A percentile compares a stretch with the other conserved stretches of the same genome.
These are phyloP conservation scores for Leucocoprinus leucothites DNA, from an alignment of 768 basidiomycete genomes.

Conservation along the genomic window DNA sequence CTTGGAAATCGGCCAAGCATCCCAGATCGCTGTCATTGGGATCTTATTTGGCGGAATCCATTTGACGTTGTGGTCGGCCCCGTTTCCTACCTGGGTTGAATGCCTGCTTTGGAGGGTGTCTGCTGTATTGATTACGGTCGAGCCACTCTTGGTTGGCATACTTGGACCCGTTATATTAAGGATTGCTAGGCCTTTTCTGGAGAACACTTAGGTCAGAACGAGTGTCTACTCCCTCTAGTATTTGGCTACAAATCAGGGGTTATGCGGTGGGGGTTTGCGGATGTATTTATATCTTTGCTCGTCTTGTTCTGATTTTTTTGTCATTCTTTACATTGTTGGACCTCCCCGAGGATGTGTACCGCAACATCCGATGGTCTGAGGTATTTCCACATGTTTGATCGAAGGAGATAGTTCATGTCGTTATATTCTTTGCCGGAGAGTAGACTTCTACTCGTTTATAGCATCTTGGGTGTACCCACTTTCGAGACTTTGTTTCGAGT, in stretches of 20 bases:
- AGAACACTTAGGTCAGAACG: no score
- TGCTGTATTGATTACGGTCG: background rate
- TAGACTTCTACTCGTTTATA: no score
- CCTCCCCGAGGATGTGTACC: background rate
- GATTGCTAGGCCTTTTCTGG: no score
- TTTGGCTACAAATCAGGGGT: background rate
- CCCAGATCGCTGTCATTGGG: background rate
- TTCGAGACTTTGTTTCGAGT: no score
- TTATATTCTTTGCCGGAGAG: no score
- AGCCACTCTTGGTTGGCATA: no score
- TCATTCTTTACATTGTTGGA: background rate
- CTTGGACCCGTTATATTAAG: no score
- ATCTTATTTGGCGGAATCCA: background rate
- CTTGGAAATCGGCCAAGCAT: no score
- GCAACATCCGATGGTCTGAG: background rate
- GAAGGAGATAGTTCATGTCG: no score
- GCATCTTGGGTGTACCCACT: no score
- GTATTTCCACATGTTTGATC: background rate
- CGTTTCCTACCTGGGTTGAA: background rate
- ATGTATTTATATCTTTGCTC: background rate
- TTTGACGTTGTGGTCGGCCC: background rate
- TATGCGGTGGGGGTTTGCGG: no score
- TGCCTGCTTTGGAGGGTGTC: background rate
- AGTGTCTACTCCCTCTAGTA: background rate
- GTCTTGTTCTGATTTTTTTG: background rate